Evolutionary conservation across 768 basidiomycete genomes (phyloP).

Genomic region (Lactarius pseudohatsudake): DNA sequence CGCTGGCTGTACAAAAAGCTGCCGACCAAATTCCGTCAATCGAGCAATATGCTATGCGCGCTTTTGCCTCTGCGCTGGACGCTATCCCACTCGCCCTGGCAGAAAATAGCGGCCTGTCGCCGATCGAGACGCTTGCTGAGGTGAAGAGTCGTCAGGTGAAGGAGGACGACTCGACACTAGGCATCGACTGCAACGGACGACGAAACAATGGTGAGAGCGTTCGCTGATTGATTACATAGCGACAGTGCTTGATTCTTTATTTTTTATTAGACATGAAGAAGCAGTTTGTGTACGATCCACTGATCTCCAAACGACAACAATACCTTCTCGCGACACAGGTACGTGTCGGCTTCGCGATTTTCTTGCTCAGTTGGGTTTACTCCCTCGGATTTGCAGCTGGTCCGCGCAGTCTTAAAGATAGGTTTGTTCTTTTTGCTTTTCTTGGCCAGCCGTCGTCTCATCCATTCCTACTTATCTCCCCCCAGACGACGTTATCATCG

Average conservation of each 20-base stretch:
- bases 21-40: conserved; percentile 98
- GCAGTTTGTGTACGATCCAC: conserved; percentile 94
- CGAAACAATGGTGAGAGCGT: conserved; percentile 75
- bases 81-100: conserved; percentile 94
- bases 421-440: conserved; percentile 45
- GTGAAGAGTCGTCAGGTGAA: conserved; percentile 91
- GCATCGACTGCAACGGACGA: conserved; percentile 88
- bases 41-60: conserved; percentile 99
- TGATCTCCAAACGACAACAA: conserved; percentile 97
- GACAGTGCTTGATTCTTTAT: not conserved
- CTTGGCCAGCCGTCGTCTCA: conserved; percentile 8
- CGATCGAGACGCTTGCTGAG: conserved; percentile 95
- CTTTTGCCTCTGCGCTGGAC: conserved; percentile 95
- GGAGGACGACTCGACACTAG: conserved; percentile 81
- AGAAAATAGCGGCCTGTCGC: conserved; percentile 95
- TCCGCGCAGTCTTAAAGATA: conserved; percentile 85
- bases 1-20: conserved; percentile 89
- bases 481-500: conserved; percentile 74
- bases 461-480: conserved; percentile 7
- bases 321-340: conserved; percentile 97
- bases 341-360: conserved; percentile 30
- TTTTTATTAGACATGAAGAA: conserved; percentile 85
- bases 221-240: not conserved
- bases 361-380: conserved; percentile 3
- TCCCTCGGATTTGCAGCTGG: conserved; percentile 49